Base-by-base conservation (phyloP, 352 stramenopile genomes). In the Phytophthora europaea region DNA sequence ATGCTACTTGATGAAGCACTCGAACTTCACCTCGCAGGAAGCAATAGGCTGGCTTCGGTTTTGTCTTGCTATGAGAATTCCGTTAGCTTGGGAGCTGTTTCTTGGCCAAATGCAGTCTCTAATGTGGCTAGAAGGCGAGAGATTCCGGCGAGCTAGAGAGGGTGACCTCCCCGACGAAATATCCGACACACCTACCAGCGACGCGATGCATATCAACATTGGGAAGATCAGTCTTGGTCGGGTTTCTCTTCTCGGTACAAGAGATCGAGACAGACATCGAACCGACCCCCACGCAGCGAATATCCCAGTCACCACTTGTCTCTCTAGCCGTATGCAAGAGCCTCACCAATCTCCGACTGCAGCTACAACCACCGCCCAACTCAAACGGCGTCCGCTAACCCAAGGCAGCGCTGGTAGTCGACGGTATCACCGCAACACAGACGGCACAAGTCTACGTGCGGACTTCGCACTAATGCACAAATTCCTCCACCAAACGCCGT, bases 1-100 rank as follows among this genome's bases (percentile, higher is more conserved):
- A 7, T 98, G 95, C 58, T 99, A 99, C 74, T 75, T 99, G 36
- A 99, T 99, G 96, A 99, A 99, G 76, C 98, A 99, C 69, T 96
- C 92, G 40, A 75, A 77, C 34, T 97, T 99, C 53, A 99, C 96
- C 0, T 96, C 97, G 0, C 83, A 85, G 6, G 97, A 99, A 82
- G 94, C 88, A 5, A 98, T 99, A 67, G 96, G 90, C 0, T 99
- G 97, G 95, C 90, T 99, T 58, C 88, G 94, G n/a, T 94, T 99
- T 61, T 99, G 94, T 72, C 81, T 94, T 48, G 94, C 96, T 1
- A 92, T 89, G 3, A 92, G 84, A 55, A 85, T 99, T 4, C 95
- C 87, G 72, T 83, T 52, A 3, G 84, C 82, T 22, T 92, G 98
- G 65, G 90, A 98, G 76, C 74, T 98, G 20, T 98, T 98, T 70